These are phyloP conservation scores for Amaranthus tricolor DNA, from an alignment of 179 eudicot genomes.

Conservation along the genomic window DNA sequence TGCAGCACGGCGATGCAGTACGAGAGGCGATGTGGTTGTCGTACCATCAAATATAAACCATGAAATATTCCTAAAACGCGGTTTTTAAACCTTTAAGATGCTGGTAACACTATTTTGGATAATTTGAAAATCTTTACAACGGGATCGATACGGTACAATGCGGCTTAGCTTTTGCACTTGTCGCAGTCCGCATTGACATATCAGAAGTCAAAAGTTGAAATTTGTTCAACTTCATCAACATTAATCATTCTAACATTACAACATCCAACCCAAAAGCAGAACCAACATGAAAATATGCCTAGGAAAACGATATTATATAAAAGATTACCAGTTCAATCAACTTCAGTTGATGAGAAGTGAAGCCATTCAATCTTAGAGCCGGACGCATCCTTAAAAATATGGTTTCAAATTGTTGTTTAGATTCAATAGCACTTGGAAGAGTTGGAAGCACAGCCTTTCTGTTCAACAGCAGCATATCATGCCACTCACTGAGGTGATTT, in stretches of 20 bases:
- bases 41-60: too few species aligned
- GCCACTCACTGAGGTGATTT: conserved; percentile 70
- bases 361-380: conserved; percentile 67
- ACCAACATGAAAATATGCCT: conserved; percentile 3
- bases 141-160: too few species aligned
- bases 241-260: not conserved
- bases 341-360: conserved; percentile 80
- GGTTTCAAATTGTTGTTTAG: conserved; percentile 53
- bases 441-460: conserved; percentile 35
- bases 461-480: conserved; percentile 41
- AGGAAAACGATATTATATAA: not conserved
- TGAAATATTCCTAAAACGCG: too few species aligned
- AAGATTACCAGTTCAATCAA: conserved; percentile 84
- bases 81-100: too few species aligned
- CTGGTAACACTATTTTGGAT: too few species aligned
- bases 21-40: too few species aligned
- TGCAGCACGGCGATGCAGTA: too few species aligned
- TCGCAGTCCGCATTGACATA: not conserved
- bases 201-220: not conserved
- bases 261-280: not conserved
- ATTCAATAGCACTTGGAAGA: conserved; percentile 36
- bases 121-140: too few species aligned
- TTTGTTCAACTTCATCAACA: not conserved
- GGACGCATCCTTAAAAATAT: conserved; percentile 81
- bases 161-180: too few species aligned